Conservation (phyloP, 495 filamentous ascomycete genomes). For the Hyaloscypha variabilis region DNA sequence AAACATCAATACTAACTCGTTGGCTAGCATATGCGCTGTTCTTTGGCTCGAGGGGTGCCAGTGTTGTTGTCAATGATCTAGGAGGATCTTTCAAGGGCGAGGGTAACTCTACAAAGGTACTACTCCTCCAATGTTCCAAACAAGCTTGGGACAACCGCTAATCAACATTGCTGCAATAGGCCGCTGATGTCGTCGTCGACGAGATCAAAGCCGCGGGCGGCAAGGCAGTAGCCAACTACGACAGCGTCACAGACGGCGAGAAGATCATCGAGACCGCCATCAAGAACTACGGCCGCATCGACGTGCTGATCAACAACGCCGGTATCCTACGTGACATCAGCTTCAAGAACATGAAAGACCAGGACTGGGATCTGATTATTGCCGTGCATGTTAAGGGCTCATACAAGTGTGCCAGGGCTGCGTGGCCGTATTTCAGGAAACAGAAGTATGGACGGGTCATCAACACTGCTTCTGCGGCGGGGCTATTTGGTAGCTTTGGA, state of each 20-base stretch:
- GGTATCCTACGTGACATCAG: conserved; percentile 95
- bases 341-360: conserved; percentile 99
- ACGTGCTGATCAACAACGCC: conserved; percentile 96
- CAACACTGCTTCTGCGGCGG: conserved; percentile 94
- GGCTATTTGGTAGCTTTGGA: conserved; percentile 94
- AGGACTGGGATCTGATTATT: conserved; percentile 95
- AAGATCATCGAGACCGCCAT: conserved; percentile 96
- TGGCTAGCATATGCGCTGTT: conserved; percentile 70
- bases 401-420: conserved; percentile 95
- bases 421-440: conserved; percentile 97
- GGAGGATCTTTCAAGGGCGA: conserved; percentile 95
- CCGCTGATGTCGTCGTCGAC: conserved; percentile 93
- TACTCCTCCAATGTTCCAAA: neutral
- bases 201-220: conserved; percentile 92
- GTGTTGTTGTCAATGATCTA: conserved; percentile 96
- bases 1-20: conserved; percentile 54
- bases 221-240: conserved; percentile 97
- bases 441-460: conserved; percentile 97
- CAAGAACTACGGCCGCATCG: conserved; percentile 87
- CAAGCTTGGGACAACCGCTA: neutral
- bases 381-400: conserved; percentile 92
- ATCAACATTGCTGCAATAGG: conserved; percentile 48
- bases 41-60: conserved; percentile 90
- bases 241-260: conserved; percentile 94
- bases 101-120: conserved; percentile 82